Evolutionary conservation across 208 protist species (phyloP).

Genomic region (Trypanosoma boissoni): DNA sequence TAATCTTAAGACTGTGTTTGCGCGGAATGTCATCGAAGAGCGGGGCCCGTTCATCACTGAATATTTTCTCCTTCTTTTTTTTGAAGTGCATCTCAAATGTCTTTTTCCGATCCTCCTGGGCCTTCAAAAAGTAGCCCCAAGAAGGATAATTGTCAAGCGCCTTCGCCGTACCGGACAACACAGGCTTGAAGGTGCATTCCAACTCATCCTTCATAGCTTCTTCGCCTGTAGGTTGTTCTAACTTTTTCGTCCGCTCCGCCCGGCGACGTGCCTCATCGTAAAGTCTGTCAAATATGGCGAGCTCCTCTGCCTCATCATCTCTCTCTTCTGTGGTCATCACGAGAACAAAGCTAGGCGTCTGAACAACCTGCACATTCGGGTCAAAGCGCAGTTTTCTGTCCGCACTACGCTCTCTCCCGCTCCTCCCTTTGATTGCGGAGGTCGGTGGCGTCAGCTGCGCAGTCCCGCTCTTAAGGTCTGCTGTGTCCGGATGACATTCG

Average conservation of each 20-base stretch:
- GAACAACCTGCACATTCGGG: slow-evolving; percentile 19
- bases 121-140: slow-evolving; percentile 24
- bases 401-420: slow-evolving; percentile 18
- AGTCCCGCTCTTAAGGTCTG: background rate
- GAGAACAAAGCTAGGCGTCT: slow-evolving; percentile 22
- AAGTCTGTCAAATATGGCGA: slow-evolving; percentile 28
- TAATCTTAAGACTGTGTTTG: slow-evolving; percentile 26
- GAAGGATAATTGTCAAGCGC: slow-evolving; percentile 10
- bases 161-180: slow-evolving; percentile 20
- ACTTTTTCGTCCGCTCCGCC: slow-evolving; percentile 4
- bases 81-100: slow-evolving; percentile 22
- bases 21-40: slow-evolving; percentile 29
- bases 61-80: slow-evolving; percentile 23
- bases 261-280: slow-evolving; percentile 32
- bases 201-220: background rate
- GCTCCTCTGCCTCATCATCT: slow-evolving; percentile 16
- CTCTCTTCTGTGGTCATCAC: slow-evolving; percentile 19
- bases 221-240: background rate
- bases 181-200: slow-evolving; percentile 29
- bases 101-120: slow-evolving; percentile 15
- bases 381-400: slow-evolving; percentile 17
- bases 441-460: background rate
- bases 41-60: slow-evolving; percentile 11
- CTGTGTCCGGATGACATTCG: background rate
- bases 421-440: slow-evolving; percentile 20